phyloP scores from a whole-genome alignment of 495 filamentous ascomycete genomes.

The Thozetella sp. region DNA sequence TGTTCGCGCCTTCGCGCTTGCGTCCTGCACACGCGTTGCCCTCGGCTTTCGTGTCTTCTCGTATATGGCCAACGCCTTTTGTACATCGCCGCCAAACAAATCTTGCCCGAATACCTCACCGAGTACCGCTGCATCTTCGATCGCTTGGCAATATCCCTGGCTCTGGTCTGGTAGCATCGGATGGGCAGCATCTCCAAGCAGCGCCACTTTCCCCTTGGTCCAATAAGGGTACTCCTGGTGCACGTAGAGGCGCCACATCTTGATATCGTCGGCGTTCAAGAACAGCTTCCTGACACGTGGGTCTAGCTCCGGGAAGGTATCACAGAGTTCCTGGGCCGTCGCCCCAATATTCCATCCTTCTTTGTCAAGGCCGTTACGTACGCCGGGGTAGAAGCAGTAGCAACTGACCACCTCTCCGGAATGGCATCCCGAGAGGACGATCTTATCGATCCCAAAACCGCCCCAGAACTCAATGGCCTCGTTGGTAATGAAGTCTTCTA shows the following conservation, averaged over 20 bases:
- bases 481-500: slow-evolving; percentile 15
- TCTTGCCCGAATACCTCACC: slow-evolving; percentile 45
- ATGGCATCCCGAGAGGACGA: slow-evolving; percentile 24
- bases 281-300: slow-evolving; percentile 13
- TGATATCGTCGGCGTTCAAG: slow-evolving; percentile 27
- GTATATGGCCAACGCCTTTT: slow-evolving; percentile 38
- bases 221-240: slow-evolving; percentile 42
- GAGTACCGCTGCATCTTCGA: slow-evolving; percentile 51
- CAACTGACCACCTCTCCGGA: slow-evolving; percentile 22
- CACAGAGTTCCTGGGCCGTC: slow-evolving; percentile 15
- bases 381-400: slow-evolving; percentile 31
- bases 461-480: slow-evolving; percentile 29
- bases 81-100: slow-evolving; percentile 42
- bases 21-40: slow-evolving; percentile 40
- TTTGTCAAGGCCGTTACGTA: slow-evolving; percentile 10
- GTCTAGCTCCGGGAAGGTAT: slow-evolving; percentile 19
- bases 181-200: slow-evolving; percentile 42
- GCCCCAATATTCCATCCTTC: slow-evolving; percentile 16
- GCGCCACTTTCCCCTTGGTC: slow-evolving; percentile 21
- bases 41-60: slow-evolving; percentile 41
- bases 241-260: slow-evolving; percentile 39
- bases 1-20: slow-evolving; percentile 18
- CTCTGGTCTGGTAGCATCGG: slow-evolving; percentile 44
- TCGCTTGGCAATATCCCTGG: slow-evolving; percentile 52
- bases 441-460: slow-evolving; percentile 21